These are phyloP conservation scores for Vanrija sp. DNA, from an alignment of 1,284 basidiomycete species.

Conservation along the genomic window DNA sequence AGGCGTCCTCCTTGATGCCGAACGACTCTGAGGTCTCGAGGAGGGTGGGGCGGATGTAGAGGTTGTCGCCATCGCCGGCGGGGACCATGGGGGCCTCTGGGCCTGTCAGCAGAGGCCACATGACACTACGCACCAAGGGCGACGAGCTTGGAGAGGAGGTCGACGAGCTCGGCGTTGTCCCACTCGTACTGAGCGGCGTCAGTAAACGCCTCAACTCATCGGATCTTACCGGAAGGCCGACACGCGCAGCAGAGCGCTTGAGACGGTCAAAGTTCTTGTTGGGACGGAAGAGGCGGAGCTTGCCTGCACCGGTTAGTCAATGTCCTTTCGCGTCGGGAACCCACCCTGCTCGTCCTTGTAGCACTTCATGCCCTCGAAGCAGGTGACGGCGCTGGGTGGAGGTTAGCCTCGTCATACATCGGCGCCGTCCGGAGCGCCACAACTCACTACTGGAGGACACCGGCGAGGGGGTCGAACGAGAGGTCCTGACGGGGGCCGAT, in stretches of 20 bases:
- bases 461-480: slow-evolving; percentile 39
- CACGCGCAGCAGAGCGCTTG: slow-evolving; percentile 40
- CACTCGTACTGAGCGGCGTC: slow-evolving; percentile 28
- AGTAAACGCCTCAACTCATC: background rate
- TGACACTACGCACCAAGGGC: slow-evolving; percentile 28
- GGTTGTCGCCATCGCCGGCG: slow-evolving; percentile 35
- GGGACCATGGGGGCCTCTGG: slow-evolving; percentile 28
- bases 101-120: background rate
- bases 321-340: background rate
- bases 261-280: slow-evolving; percentile 43
- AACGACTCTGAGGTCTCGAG: slow-evolving; percentile 45
- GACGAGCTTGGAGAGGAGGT: slow-evolving; percentile 39
- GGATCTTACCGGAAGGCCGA: slow-evolving; percentile 41
- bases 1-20: slow-evolving; percentile 45
- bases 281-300: slow-evolving; percentile 42
- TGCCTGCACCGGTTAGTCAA: slow-evolving; percentile 19
- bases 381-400: slow-evolving; percentile 32
- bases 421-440: background rate
- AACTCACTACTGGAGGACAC: slow-evolving; percentile 42
- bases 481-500: slow-evolving; percentile 36
- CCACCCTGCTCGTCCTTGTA: slow-evolving; percentile 39
- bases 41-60: slow-evolving; percentile 46
- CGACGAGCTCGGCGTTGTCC: slow-evolving; percentile 43
- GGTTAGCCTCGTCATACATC: background rate
- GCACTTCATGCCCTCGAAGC: slow-evolving; percentile 50